A percentile compares a stretch with the other conserved stretches of the same genome.
phyloP scores from a whole-genome alignment of 331 rosid species.

The Acacia concinna region DNA sequence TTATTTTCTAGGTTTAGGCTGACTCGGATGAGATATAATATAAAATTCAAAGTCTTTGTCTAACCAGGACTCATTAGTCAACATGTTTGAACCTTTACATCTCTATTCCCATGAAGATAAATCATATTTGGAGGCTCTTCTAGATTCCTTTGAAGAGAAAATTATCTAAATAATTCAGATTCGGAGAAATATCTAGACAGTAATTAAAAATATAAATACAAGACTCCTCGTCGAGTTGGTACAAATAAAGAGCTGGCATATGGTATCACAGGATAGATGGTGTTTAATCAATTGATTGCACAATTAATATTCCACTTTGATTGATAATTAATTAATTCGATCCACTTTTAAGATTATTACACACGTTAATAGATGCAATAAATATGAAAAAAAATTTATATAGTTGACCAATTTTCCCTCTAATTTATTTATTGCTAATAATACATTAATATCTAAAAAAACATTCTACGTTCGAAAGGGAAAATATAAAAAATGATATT shows the following conservation, averaged over 20 bases:
- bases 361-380: not conserved
- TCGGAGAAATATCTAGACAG: not conserved
- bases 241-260: not conserved
- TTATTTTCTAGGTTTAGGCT: not conserved
- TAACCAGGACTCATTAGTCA: not conserved
- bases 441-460: not conserved
- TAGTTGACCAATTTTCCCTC: not conserved
- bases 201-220: not conserved
- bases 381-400: not conserved
- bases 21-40: too few species aligned
- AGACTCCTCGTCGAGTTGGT: not conserved
- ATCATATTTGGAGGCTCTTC: not conserved
- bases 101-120: not conserved
- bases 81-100: not conserved
- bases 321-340: not conserved
- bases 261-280: not conserved
- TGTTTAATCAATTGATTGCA: not conserved
- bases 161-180: not conserved
- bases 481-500: not conserved
- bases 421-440: not conserved
- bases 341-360: not conserved
- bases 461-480: not conserved
- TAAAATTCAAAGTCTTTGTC: not conserved
- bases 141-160: not conserved
- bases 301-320: not conserved